These are phyloP conservation scores for Ganoderma sinense DNA, from an alignment of 1,284 basidiomycete genomes.

Conservation along the genomic window DNA sequence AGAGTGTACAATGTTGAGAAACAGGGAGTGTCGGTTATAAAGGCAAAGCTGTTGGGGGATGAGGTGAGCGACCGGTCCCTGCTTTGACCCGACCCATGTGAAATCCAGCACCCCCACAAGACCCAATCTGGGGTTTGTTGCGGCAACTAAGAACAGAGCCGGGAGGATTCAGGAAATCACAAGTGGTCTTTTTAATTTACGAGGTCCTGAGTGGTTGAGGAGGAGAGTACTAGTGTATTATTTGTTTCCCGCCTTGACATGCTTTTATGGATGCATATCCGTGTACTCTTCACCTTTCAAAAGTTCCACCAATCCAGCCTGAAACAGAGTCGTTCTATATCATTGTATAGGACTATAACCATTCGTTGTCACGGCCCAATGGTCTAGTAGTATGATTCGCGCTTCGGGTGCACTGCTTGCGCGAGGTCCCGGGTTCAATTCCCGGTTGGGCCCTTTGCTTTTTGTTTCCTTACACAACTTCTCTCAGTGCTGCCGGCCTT, in stretches of 20 bases:
- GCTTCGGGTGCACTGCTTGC: conserved; percentile 14
- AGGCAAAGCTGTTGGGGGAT: conserved; percentile 17
- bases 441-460: conserved; percentile 48
- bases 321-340: too few species aligned
- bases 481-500: too few species aligned
- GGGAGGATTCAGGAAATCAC: conserved; percentile 1
- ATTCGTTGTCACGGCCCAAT: conserved; percentile 7
- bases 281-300: too few species aligned
- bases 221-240: too few species aligned
- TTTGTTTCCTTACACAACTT: too few species aligned
- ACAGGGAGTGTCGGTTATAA: background rate
- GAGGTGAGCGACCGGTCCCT: conserved; percentile 21
- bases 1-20: background rate
- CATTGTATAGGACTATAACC: too few species aligned
- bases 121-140: background rate
- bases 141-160: too few species aligned
- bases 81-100: conserved; percentile 22
- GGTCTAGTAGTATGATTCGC: conserved; percentile 17
- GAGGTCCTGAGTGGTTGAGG: too few species aligned
- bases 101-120: conserved; percentile 20
- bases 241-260: too few species aligned
- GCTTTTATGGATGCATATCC: too few species aligned
- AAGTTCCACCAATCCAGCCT: too few species aligned
- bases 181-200: too few species aligned
- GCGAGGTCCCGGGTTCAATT: conserved; percentile 56